These are phyloP conservation scores for Botrytis medusae DNA, from an alignment of 2,329 filamentous ascomycete species.

Conservation along the genomic window DNA sequence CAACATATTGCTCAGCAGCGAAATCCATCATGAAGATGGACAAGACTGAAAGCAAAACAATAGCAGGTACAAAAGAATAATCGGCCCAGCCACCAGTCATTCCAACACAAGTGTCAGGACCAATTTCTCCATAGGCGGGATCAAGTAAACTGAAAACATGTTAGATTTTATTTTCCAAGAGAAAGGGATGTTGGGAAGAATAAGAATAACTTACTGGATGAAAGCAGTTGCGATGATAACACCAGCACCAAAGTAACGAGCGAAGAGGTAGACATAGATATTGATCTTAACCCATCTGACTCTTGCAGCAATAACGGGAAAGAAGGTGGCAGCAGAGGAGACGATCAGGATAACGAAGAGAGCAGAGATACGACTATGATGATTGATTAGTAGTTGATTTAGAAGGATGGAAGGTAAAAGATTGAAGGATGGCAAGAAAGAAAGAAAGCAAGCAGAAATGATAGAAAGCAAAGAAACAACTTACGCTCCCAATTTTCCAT, in stretches of 20 bases:
- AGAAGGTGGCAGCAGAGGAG: conserved; percentile 59
- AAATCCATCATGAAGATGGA: conserved; percentile 57
- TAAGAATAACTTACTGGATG: conserved; percentile 60
- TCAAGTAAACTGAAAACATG: conserved; percentile 46
- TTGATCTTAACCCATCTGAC: conserved; percentile 58
- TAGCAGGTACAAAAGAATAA: conserved; percentile 37
- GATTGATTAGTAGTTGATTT: background rate
- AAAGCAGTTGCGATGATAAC: conserved; percentile 78
- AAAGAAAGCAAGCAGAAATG: background rate
- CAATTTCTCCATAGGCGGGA: conserved; percentile 47
- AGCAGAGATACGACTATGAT: conserved; percentile 57
- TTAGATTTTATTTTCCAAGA: background rate
- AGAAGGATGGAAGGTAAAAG: background rate
- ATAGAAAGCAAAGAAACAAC: background rate
- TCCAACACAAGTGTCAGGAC: conserved; percentile 50
- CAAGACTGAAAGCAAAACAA: conserved; percentile 59
- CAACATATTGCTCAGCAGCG: conserved; percentile 54
- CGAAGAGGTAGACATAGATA: conserved; percentile 65
- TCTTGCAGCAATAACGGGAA: conserved; percentile 65
- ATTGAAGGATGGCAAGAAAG: background rate
- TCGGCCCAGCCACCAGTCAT: conserved; percentile 49
- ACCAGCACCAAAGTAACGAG: conserved; percentile 69
- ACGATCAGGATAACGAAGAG: conserved; percentile 73
- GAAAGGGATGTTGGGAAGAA: conserved; percentile 27
- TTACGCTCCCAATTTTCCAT: conserved; percentile 56